These are phyloP conservation scores for Mucor lusitanicus DNA, from an alignment of 371 early-diverging fungal genomes.

Conservation along the genomic window DNA sequence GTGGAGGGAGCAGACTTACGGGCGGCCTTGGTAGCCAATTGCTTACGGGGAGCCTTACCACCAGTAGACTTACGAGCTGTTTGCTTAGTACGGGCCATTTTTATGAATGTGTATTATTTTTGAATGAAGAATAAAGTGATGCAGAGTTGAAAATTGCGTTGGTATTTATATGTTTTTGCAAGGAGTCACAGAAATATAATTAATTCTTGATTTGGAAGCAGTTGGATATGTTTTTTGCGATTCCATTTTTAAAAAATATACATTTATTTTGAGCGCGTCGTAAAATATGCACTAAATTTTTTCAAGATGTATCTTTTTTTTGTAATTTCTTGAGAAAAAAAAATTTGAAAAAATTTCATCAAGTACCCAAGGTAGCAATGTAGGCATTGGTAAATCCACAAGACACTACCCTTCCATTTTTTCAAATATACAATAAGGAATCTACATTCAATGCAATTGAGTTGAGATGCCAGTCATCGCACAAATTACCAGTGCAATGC, in stretches of 20 bases:
- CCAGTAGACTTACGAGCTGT: constrained; percentile 99
- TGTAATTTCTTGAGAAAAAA: neutral
- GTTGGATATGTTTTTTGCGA: constrained; percentile 12
- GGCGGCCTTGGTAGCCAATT: constrained; percentile 95
- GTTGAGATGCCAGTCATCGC: neutral
- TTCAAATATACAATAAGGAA: neutral
- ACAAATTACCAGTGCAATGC: neutral
- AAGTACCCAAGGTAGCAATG: neutral
- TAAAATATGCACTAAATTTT: constrained; percentile 5
- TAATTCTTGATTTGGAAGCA: constrained; percentile 5
- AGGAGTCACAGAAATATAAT: constrained; percentile 11
- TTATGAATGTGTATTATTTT: neutral
- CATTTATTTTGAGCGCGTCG: constrained; percentile 9
- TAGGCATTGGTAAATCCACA: neutral
- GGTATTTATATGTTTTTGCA: neutral
- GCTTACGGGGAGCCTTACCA: constrained; percentile 98
- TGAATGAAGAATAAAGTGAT: constrained; percentile 2
- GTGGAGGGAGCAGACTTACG: constrained; percentile 58
- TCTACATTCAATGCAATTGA: neutral
- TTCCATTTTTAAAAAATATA: neutral
- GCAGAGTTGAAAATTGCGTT: neutral
- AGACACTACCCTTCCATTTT: neutral
- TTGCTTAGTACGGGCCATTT: constrained; percentile 98
- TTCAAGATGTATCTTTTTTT: neutral
- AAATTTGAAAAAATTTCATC: no score